Evolutionary conservation across 208 protist genomes (phyloP), one percentile per base, ranked within the genome.

Genomic region (Phytomonas sp.): DNA sequence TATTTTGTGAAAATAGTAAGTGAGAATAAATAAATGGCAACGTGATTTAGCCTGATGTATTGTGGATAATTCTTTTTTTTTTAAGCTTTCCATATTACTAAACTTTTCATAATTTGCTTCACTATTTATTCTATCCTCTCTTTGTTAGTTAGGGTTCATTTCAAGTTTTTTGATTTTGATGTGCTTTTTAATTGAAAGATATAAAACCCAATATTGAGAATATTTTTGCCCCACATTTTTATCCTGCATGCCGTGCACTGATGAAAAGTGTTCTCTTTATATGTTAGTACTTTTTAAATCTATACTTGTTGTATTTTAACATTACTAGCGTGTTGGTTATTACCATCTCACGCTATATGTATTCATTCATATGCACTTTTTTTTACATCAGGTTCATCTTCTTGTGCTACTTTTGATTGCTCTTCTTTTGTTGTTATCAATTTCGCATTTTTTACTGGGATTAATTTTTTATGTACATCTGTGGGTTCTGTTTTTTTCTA

Each of bases 401-500:
- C 29, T 62, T 17, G 1, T 64, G 11, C 59, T 60, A 28, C 37
- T 46, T 51, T 26, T 29, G 32, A 23, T 9, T 56, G 53, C 30
- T 70, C 65, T 74, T 34, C 56, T 61, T 43, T 56, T 68, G 37
- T 31, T 60, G 20, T 66, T 53, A 60, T 53, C 62, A 30, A 0
- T 36, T 61, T 36, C 43, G 5, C 46, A 29, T 56, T 73, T 65
- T 9, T 72, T 2, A 28, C 11, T 46, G 30, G 56, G 32, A 43
- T 63, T 63, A 36, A 62, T 60, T 51, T 3, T 51, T 4, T 51
- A 2, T 51, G 40, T 15, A 51, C 1, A 23, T 51, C 9, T 17
- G 20, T 51, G 40, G 13, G 40, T 51, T 51, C 4, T 40, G 9
- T 40, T 4, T 40, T 40, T 13, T 13, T 13, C 36, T 40, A 40